Conservation (phyloP, 352 stramenopile species). For the Phytophthora hybrid region DNA sequence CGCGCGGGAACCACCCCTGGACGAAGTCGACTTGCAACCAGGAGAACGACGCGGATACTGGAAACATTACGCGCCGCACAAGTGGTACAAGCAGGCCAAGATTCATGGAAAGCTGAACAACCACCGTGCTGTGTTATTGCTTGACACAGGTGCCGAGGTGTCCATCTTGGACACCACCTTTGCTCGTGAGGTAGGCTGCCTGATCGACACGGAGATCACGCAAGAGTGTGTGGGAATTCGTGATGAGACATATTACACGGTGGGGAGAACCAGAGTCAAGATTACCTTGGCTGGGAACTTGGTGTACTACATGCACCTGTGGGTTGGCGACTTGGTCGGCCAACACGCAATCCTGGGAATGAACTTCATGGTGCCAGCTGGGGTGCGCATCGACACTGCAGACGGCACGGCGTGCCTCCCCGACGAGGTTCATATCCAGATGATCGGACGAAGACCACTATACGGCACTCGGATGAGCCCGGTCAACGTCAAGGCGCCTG, state of each 20-base stretch:
- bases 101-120: conserved; percentile 23
- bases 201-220: conserved; percentile 11
- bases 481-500: too few species aligned
- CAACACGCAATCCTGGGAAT: background rate
- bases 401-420: too few species aligned
- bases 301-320: conserved; percentile 16
- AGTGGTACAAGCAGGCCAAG: conserved; percentile 38
- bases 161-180: conserved; percentile 26
- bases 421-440: too few species aligned
- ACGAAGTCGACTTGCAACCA: conserved; percentile 11
- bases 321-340: conserved; percentile 17
- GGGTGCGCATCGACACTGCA: too few species aligned
- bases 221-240: too few species aligned
- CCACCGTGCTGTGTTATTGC: conserved; percentile 15
- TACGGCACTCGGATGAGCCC: too few species aligned
- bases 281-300: background rate
- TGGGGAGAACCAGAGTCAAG: too few species aligned
- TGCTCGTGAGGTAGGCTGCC: conserved; percentile 2
- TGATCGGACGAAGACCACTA: too few species aligned
- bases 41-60: conserved; percentile 37
- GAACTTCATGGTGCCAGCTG: too few species aligned
- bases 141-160: conserved; percentile 35
- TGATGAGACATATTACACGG: too few species aligned
- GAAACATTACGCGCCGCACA: conserved; percentile 22
- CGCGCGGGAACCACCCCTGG: too few species aligned